These are phyloP conservation scores for Sphagnum tenellum DNA, from an alignment of 225 moss, liverwort and hornwort species.

Conservation along the genomic window DNA sequence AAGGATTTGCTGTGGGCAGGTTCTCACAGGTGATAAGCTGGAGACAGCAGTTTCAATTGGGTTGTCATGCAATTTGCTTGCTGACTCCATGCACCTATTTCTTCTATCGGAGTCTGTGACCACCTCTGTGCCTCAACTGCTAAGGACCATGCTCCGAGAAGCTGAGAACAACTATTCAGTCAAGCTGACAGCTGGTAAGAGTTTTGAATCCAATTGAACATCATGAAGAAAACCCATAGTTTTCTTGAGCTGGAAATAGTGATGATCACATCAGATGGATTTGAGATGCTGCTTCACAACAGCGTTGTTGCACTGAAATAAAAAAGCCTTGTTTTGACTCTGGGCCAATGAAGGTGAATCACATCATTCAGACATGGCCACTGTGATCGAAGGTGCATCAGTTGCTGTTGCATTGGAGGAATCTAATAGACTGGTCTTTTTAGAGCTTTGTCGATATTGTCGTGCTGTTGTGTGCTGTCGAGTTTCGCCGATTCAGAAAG, in stretches of 20 bases:
- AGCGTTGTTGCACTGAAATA: not conserved
- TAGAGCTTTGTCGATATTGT: constrained; percentile 77
- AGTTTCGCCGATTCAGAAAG: constrained; percentile 91
- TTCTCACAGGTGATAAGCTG: constrained; percentile 86
- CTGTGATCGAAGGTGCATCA: constrained; percentile 70
- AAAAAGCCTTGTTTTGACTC: not conserved
- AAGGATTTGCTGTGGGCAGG: constrained; percentile 19
- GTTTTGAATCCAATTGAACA: too few relatives aligned
- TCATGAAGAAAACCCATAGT: too few relatives aligned
- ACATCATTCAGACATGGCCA: constrained; percentile 72
- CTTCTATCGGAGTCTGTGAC: constrained; percentile 63
- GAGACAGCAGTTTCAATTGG: constrained; percentile 90
- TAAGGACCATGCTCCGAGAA: constrained; percentile 80
- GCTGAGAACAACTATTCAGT: constrained; percentile 30
- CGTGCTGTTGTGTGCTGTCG: constrained; percentile 82
- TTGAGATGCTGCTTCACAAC: too few relatives aligned
- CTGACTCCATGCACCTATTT: constrained; percentile 91
- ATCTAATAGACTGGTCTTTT: constrained; percentile 48
- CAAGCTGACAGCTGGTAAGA: constrained; percentile 28
- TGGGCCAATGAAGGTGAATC: constrained; percentile 4
- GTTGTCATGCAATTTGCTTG: constrained; percentile 77
- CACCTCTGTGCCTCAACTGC: constrained; percentile 44
- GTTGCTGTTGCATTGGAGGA: constrained; percentile 76
- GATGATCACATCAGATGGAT: too few relatives aligned
- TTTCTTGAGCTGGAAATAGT: too few relatives aligned